Base-by-base conservation (phyloP, 1,284 basidiomycete genomes). In the Porogramme epimiltina region DNA sequence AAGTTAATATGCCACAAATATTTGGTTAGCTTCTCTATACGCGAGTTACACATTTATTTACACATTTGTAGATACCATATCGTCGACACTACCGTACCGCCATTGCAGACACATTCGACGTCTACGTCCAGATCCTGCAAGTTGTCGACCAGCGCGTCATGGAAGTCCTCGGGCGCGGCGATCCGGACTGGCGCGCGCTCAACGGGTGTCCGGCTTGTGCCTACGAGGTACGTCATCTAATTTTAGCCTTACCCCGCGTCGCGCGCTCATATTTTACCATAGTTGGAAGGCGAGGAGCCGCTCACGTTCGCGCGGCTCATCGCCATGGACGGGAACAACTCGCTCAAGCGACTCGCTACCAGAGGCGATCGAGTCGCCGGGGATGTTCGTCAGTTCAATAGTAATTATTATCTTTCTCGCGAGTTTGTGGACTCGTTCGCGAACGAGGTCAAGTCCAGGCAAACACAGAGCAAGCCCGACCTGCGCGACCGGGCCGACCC, bases 291-390 rank as follows among this genome's bases (percentile, higher is more conserved):
- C 10, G 56, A 66, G 18, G 61, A 64, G 2, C 46, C 51, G 0
- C 49, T 68, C 1, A 3, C 42, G 4, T 64, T 62, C 31, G 42
- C 48, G 0, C 51, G 66, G 0, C 52, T 72, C 5, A 44, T 55
- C 5, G 54, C 60, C 4, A 60, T 71, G 41, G 71, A 74, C 49
- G 72, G 71, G 5, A 73, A 73, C 49, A 67, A 68, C 40, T 72
- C 67, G 0, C 58, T 73, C 4, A 72, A 71, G 54, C 56, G 70
- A 0, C 52, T 70, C 9, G 56, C 43, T 0, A 24, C 46, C 0
- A n/a, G 45, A 2, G 55, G 46, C 0, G 36, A 42, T 13, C 56
- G 59, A 3, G n/a, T 31, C 1, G 47, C 39, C 0, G 62, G 53
- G 1, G 63, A 68, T 41, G 61, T 39, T 3, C 54, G 52, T 9